A percentile compares a stretch with the other conserved stretches of the same genome.
These are phyloP conservation scores for Coemansia sp. DNA, from an alignment of 192 early-diverging fungal genomes.

Conservation along the genomic window DNA sequence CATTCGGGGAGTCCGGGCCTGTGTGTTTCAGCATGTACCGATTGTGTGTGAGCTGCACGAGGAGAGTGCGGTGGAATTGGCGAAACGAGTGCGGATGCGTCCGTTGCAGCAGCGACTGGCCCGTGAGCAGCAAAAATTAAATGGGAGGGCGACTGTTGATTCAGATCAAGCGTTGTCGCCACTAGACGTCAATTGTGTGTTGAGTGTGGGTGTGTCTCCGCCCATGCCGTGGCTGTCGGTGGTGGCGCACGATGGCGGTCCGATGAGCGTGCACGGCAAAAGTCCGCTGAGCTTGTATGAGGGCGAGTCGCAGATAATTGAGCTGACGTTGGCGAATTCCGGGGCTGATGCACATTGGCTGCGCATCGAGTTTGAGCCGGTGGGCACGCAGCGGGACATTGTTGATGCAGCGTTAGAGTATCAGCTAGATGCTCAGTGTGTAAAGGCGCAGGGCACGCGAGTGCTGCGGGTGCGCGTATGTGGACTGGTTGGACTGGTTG, in stretches of 20 bases:
- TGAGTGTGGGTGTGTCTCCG: constrained; percentile 26
- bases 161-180: constrained; percentile 18
- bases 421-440: background rate
- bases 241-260: constrained; percentile 15
- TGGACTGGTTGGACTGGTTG: constrained; percentile 27
- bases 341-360: constrained; percentile 17
- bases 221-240: constrained; percentile 27
- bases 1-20: constrained; percentile 22
- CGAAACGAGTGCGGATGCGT: constrained; percentile 14
- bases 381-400: constrained; percentile 24
- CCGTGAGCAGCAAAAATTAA: constrained; percentile 30
- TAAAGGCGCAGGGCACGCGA: constrained; percentile 5
- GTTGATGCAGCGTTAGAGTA: constrained; percentile 33
- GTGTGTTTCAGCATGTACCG: constrained; percentile 35
- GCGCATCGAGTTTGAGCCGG: constrained; percentile 37
- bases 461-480: constrained; percentile 22
- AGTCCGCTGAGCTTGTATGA: constrained; percentile 40
- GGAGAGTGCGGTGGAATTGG: constrained; percentile 21
- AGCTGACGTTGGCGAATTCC: constrained; percentile 25
- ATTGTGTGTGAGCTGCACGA: constrained; percentile 28
- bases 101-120: constrained; percentile 35
- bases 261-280: constrained; percentile 28
- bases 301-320: constrained; percentile 31
- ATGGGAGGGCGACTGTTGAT: constrained; percentile 3
- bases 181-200: constrained; percentile 18